A percentile compares a stretch with the other conserved stretches of the same genome.
Evolutionary conservation across 2,329 filamentous ascomycete species (phyloP).

Genomic region (Pyrenophora teres): DNA sequence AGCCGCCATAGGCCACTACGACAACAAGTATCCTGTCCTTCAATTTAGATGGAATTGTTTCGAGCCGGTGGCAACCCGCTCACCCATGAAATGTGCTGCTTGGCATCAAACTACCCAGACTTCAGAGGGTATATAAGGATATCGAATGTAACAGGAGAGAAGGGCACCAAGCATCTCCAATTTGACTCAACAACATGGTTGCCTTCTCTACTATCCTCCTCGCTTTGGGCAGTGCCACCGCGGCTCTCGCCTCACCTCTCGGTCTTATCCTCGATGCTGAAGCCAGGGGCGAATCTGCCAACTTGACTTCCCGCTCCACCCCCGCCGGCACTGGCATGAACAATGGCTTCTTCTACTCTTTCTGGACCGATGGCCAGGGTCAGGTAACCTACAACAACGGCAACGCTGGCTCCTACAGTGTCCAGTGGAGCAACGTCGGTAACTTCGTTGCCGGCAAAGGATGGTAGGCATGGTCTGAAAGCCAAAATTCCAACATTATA

Average conservation of each 20-base stretch:
- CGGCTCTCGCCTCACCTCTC: conserved; percentile 36
- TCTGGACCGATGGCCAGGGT: conserved; percentile 61
- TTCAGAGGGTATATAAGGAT: conserved; percentile 27
- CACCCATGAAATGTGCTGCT: not conserved
- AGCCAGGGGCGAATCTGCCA: conserved; percentile 15
- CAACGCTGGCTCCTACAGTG: conserved; percentile 49
- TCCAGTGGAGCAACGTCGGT: conserved; percentile 56
- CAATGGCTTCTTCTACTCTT: conserved; percentile 51
- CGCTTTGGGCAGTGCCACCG: conserved; percentile 33
- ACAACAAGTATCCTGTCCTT: conserved; percentile 8
- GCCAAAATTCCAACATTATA: not conserved
- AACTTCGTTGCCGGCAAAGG: conserved; percentile 64
- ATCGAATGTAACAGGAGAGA: not conserved
- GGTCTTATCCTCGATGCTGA: conserved; percentile 26
- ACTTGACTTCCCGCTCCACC: conserved; percentile 23
- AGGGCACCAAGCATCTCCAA: conserved; percentile 16
- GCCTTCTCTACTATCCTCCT: conserved; percentile 37
- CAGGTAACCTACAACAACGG: conserved; percentile 61
- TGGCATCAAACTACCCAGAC: conserved; percentile 2
- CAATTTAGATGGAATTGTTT: conserved; percentile 19
- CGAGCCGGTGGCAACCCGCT: conserved; percentile 15
- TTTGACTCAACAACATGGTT: conserved; percentile 28
- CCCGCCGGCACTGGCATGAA: conserved; percentile 34
- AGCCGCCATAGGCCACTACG: conserved; percentile 30
- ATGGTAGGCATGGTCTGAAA: conserved; percentile 44